Conservation (phyloP, 495 filamentous ascomycete species). For the Penicillium cataractarum region DNA sequence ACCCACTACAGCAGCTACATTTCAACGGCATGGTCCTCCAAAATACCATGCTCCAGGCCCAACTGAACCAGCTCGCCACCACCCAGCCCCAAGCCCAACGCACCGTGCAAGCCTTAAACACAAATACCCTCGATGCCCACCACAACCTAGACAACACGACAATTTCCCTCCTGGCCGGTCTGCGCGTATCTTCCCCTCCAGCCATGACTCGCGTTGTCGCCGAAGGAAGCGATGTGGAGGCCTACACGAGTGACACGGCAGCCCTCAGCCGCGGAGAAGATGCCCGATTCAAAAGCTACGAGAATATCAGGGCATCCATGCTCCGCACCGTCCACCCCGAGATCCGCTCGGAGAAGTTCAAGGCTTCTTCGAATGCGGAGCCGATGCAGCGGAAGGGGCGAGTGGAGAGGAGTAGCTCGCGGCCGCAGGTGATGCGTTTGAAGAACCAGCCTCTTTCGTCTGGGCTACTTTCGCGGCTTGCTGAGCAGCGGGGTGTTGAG, state of each 20-base stretch:
- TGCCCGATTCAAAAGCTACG: slow-evolving; percentile 8
- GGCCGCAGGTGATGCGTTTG: slow-evolving; percentile 12
- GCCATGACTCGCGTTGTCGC: not conserved
- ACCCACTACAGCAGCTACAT: slow-evolving; percentile 1
- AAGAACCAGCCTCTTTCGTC: slow-evolving; percentile 7
- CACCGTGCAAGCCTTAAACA: not conserved
- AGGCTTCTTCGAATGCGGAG: not conserved
- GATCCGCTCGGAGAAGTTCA: not conserved
- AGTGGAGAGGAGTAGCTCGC: not conserved
- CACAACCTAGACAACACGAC: slow-evolving; percentile 1
- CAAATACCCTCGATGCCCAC: not conserved
- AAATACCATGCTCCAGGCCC: slow-evolving; percentile 1
- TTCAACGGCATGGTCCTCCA: slow-evolving; percentile 6
- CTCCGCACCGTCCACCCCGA: slow-evolving; percentile 15
- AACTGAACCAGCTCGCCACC: not conserved
- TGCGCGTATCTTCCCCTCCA: not conserved
- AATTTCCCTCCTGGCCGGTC: not conserved
- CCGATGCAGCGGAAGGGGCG: not conserved
- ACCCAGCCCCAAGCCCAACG: not conserved
- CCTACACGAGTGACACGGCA: not conserved
- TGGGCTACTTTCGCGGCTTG: not conserved
- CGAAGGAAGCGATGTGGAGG: not conserved
- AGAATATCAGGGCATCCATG: slow-evolving; percentile 12
- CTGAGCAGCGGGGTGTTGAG: not conserved
- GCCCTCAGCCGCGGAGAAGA: not conserved